Evolutionary conservation across 345 rosid genomes (phyloP), one percentile per base, ranked within the genome.

Genomic region (Lagerstroemia speciosa): DNA sequence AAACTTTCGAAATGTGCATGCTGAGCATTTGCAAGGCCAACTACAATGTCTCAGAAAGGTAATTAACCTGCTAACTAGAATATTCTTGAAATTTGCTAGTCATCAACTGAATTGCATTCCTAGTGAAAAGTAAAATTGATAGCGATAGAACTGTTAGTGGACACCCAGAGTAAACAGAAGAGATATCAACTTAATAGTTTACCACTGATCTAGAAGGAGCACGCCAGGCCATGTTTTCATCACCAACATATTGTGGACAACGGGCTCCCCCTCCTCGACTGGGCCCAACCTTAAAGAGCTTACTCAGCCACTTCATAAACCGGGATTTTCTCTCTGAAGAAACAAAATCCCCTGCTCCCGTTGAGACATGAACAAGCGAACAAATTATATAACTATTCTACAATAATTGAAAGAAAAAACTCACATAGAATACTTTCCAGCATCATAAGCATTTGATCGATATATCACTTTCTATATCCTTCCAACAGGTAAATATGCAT

Each of bases 261-360:
- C 72, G 81, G 46, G 81, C 73, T 38, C 76, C 74, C 27, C 83
- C 75, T 14, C 84, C 78, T 33, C 88, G 79, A 75, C 67, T 79
- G 34, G 85, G 72, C 41, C 89, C 83, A 63, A 77, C 75, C 75
- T 86, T 94, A 62, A 94, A 94, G 65, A 94, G 81, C 78, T 87
- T 94, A 67, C 96, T 74, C 63, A 94, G 81, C 99, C 99, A 94
- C 83, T 88, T 91, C 91, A 89, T 81, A 65, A 94, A 80, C 73
- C 91, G 80, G 48, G 96, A 89, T 80, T 86, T 89, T 75, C 83
- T 86, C 82, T 89, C 90, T 82, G 92, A 80, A 70, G 89, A 86
- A 72, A 82, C 85, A 84, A 75, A 79, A 74, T 86, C 92, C 79
- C 94, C 97, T 93, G 85, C 78, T 79, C 70, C 78, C 73, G 50